These are phyloP conservation scores for Xylaria arbuscula DNA, from an alignment of 2,329 filamentous ascomycete genomes.

Conservation along the genomic window DNA sequence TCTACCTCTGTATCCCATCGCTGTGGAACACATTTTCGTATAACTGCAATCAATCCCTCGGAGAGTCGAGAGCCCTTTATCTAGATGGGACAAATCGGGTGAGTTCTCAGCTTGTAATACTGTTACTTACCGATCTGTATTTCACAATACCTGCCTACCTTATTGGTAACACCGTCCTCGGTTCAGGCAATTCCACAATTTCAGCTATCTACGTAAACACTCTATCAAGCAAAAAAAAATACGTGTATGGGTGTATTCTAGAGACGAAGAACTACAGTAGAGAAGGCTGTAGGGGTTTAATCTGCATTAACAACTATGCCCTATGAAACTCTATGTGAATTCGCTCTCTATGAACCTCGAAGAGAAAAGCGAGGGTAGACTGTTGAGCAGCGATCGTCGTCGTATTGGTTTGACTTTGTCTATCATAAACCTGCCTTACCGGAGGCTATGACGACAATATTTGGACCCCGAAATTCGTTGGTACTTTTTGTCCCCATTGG, in stretches of 20 bases:
- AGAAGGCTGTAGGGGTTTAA: not conserved
- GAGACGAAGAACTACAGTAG: not conserved
- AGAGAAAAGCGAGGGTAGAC: not conserved
- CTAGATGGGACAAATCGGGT: not conserved
- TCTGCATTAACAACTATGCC: too few species aligned
- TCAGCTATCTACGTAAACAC: not conserved
- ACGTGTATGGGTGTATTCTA: not conserved
- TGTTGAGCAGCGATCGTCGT: not conserved
- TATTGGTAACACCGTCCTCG: not conserved
- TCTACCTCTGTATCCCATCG: not conserved
- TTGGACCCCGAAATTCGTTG: slow-evolving; percentile 17
- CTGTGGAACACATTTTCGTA: not conserved
- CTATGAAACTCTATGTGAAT: too few species aligned
- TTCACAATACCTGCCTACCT: not conserved
- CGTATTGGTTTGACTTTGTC: not conserved
- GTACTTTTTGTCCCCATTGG: not conserved
- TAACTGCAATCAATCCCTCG: too few species aligned
- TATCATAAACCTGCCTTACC: not conserved
- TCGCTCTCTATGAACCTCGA: not conserved
- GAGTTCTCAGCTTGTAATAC: not conserved
- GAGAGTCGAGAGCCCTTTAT: not conserved
- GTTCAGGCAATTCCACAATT: not conserved
- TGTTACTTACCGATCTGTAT: not conserved
- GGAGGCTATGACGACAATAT: slow-evolving; percentile 24
- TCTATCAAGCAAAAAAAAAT: not conserved